Base-by-base conservation (phyloP, 2,329 filamentous ascomycete species). In the Fusarium secorum region DNA sequence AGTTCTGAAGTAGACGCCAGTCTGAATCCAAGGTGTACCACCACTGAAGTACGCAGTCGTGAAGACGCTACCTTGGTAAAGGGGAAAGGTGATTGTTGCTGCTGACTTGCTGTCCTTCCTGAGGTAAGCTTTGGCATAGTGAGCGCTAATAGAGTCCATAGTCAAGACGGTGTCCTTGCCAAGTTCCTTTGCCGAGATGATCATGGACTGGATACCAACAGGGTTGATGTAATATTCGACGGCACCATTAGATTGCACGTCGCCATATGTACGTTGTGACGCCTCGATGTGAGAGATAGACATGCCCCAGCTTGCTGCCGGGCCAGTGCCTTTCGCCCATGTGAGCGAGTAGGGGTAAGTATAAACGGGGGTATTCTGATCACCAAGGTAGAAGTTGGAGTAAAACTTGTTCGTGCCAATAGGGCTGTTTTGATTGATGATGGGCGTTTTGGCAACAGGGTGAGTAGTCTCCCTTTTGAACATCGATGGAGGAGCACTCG, bases 21-120 rank as follows among this genome's bases (percentile, higher is more conserved):
- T 91, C 73, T 95, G 90, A 45, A 98, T 85, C 7, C 90, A 77
- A 1, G 95, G 95, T 11, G 89, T 90, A 1, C 89, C 85, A 33
- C 89, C 89, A 58, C 85, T 85, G 80, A 95, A 98, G 22, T 92
- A 80, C 1, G 86, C 95, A 8, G 95, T 98, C 22, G 97, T 85
- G 74, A 94, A 97, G 0, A 89, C 91, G 89, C 97, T 96, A 15
- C 96, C 96, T 77, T 98, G 95, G 0, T 97, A 89, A 11, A 98
- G 78, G 0, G 95, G 94, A 71, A 97, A 94, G 0, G 88, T 91
- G 24, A 98, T 86, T 3, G 87, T 84, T 1, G 91, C 87, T 3
- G 84, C 79, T 11, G 86, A 85, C 5, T 83, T 83, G n/a, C 79
- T 77, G 26, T 84, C 82, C 5, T 86, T 84, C 54, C 83, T 86